phyloP scores from a whole-genome alignment of 2,329 filamentous ascomycete genomes.

The Mycosphaerella sp. region DNA sequence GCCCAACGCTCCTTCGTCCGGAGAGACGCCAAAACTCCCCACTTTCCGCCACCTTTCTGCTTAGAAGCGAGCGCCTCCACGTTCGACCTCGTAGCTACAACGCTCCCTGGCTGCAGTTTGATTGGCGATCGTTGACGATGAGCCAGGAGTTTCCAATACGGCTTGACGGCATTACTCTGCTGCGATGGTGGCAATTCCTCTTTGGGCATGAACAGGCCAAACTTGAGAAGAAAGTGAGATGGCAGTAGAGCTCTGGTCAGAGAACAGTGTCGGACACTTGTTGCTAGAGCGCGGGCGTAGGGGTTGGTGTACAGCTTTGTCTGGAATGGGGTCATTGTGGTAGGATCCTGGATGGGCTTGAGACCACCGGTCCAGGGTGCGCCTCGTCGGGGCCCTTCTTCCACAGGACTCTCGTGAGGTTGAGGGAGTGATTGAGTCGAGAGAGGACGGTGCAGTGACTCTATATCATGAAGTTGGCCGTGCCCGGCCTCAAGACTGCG shows the following conservation, averaged over 20 bases:
- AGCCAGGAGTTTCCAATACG: neutral
- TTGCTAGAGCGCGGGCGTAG: slow-evolving; percentile 59
- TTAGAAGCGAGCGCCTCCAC: slow-evolving; percentile 20
- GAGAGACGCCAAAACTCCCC: slow-evolving; percentile 7
- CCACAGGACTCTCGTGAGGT: neutral
- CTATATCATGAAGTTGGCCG: too few relatives aligned
- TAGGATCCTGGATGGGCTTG: slow-evolving; percentile 28
- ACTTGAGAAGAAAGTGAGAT: slow-evolving; percentile 56
- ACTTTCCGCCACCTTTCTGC: neutral
- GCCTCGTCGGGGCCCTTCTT: slow-evolving; percentile 23
- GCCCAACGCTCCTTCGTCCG: slow-evolving; percentile 3
- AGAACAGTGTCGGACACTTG: slow-evolving; percentile 53
- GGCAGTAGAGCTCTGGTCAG: slow-evolving; percentile 50
- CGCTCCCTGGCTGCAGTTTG: slow-evolving; percentile 16
- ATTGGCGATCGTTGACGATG: neutral
- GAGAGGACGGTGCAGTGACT: too few relatives aligned
- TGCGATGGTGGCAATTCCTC: neutral
- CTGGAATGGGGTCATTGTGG: slow-evolving; percentile 48
- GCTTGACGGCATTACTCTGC: neutral
- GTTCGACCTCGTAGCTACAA: slow-evolving; percentile 18
- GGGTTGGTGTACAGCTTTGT: slow-evolving; percentile 55
- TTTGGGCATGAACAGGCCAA: slow-evolving; percentile 49
- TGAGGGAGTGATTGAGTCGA: slow-evolving; percentile 23
- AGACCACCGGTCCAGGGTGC: too few relatives aligned
- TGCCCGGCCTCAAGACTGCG: too few relatives aligned